phyloP scores from a whole-genome alignment of 192 early-diverging fungal genomes.

The Coemansia sp. region DNA sequence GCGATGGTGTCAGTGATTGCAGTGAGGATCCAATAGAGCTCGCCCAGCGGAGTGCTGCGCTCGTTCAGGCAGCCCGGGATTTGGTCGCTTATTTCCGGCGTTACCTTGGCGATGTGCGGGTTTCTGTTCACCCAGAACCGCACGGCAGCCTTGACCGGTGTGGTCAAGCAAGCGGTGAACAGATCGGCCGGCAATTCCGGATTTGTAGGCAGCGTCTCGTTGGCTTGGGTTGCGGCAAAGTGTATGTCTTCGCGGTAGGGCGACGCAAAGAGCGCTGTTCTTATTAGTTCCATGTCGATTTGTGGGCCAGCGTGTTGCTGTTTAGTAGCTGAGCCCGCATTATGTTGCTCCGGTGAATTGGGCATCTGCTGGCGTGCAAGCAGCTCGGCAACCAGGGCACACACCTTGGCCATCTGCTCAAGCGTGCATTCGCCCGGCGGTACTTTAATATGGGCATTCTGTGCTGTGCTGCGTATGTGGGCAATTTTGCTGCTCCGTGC shows the following conservation, averaged over 20 bases:
- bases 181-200: conserved; percentile 97
- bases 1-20: conserved; percentile 99
- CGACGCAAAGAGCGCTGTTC: conserved; percentile 45
- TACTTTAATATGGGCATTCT: conserved; percentile 20
- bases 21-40: conserved; percentile 99
- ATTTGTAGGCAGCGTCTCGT: conserved; percentile 87
- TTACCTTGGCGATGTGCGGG: conserved; percentile 67
- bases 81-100: conserved; percentile 61
- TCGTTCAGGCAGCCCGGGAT: conserved; percentile 89
- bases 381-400: conserved; percentile 15
- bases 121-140: conserved; percentile 88
- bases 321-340: too few relatives aligned
- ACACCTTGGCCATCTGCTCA: conserved; percentile 9
- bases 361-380: conserved; percentile 5
- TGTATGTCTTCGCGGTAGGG: conserved; percentile 79
- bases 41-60: conserved; percentile 90
- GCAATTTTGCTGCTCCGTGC: conserved; percentile 72
- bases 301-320: too few relatives aligned
- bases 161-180: conserved; percentile 94
- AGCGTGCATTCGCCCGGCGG: conserved; percentile 12
- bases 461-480: conserved; percentile 37
- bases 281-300: conserved; percentile 36
- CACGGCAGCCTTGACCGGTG: conserved; percentile 92
- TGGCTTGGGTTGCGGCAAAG: conserved; percentile 84
- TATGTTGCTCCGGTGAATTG: not conserved